Base-by-base conservation (phyloP, 805 yeast species). In the Candida railenensis region DNA sequence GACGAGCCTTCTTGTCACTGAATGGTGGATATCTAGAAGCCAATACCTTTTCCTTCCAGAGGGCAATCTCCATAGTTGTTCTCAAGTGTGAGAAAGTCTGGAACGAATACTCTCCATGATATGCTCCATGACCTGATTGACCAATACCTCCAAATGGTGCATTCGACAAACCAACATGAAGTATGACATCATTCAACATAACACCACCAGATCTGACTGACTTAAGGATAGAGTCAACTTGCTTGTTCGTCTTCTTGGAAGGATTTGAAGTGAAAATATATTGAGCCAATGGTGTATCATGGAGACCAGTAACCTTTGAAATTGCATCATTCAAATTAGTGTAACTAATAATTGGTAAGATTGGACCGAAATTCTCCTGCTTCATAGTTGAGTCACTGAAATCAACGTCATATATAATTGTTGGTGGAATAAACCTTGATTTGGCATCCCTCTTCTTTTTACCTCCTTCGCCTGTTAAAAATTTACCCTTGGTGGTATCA, bases 91-190 rank as follows among this genome's bases (percentile, higher is more conserved):
- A 78, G 59, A 91, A 91, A n/a, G 86, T 73, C 28, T 64, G 55
- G 65, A 58, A 73, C 1, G 65, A 59, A 33, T 47, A 74, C 50
- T 65, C 67, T 2, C 97, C 96, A 60, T 90, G 97, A 66, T 89
- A 90, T 30, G 76, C 67, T 9, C 97, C 97, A 48, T 72, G 69
- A 1, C 98, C 98, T 0, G 96, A 88, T 14, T 61, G 61, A 12
- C 97, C 97, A 46, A 91, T 69, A 20, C 98, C 98, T 30, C 98
- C 98, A 66, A 91, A 92, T 21, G 97, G 97, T 2, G 88, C 80
- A 42, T 75, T 74, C 4, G 73, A 48, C 44, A 86, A 73, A 1
- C 81, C 91, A 37, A 80, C 89, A 51, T 89, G 96, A 56, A 87
- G 50, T 41, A 89, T 43, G 0, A 83, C 75, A 53, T 90, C 97